These are phyloP conservation scores for Tricholoma bakamatsutake DNA, from an alignment of 768 basidiomycete genomes.

Conservation along the genomic window DNA sequence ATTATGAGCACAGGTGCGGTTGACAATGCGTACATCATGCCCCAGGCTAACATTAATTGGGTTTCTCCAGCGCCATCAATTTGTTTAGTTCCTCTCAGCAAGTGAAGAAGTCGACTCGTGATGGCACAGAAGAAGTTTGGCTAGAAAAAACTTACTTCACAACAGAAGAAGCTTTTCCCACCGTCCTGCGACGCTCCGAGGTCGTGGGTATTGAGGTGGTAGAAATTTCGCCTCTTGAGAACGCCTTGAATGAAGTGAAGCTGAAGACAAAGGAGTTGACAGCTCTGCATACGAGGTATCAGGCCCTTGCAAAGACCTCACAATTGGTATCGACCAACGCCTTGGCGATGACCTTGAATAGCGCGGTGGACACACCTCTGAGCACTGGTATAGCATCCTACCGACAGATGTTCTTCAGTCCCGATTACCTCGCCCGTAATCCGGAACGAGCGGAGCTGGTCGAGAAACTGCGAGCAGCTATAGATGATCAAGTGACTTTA, in stretches of 20 bases:
- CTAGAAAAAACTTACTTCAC: constrained; percentile 84
- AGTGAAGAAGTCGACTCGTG: constrained; percentile 54
- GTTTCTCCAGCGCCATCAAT: constrained; percentile 60
- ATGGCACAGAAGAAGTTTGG: constrained; percentile 75
- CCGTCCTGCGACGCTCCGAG: constrained; percentile 85
- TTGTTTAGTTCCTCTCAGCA: constrained; percentile 75
- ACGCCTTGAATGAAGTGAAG: constrained; percentile 76
- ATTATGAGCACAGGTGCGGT: constrained; percentile 78
- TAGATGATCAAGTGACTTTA: constrained; percentile 74
- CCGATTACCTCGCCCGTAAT: constrained; percentile 60
- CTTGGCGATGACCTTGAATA: constrained; percentile 82
- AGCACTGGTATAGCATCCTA: constrained; percentile 77
- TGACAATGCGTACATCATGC: not conserved
- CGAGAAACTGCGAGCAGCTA: constrained; percentile 63
- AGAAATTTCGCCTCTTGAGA: constrained; percentile 84
- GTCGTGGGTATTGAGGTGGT: constrained; percentile 62
- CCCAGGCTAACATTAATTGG: not conserved
- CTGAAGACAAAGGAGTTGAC: constrained; percentile 74
- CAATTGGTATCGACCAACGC: constrained; percentile 73
- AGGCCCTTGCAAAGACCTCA: constrained; percentile 69
- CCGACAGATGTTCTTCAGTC: constrained; percentile 68
- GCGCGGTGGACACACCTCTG: constrained; percentile 75
- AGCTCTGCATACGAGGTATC: constrained; percentile 63
- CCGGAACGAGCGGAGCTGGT: constrained; percentile 68
- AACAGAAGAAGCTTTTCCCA: constrained; percentile 87